Evolutionary conservation across 2,329 filamentous ascomycete species (phyloP).

Genomic region (Cladosporium austrohemisphaericum): DNA sequence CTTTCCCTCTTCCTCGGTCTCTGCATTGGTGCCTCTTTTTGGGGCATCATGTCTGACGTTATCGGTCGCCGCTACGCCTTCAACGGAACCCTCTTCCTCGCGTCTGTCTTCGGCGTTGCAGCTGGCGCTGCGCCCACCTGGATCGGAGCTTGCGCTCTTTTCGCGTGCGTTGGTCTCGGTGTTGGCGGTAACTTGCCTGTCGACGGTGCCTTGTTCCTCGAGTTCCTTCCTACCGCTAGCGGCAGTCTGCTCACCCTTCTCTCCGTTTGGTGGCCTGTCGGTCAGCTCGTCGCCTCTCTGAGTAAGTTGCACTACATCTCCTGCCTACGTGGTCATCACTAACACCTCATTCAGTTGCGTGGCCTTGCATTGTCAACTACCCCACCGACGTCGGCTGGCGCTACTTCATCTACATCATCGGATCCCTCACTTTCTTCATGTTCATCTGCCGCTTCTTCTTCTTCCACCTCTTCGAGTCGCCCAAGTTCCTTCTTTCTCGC

Average conservation of each 20-base stretch:
- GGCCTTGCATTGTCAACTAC: constrained; percentile 25
- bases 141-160: constrained; percentile 43
- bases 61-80: constrained; percentile 77
- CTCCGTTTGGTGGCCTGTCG: constrained; percentile 84
- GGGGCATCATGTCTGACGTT: constrained; percentile 75
- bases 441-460: constrained; percentile 74
- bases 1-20: constrained; percentile 72
- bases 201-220: constrained; percentile 76
- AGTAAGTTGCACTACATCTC: constrained; percentile 17
- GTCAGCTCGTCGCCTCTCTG: constrained; percentile 68
- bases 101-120: constrained; percentile 65
- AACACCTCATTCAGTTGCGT: constrained; percentile 19
- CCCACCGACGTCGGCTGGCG: constrained; percentile 70
- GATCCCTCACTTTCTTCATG: constrained; percentile 70
- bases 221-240: constrained; percentile 64
- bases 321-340: not conserved
- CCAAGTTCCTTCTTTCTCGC: constrained; percentile 75
- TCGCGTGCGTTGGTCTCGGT: constrained; percentile 44
- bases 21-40: constrained; percentile 72
- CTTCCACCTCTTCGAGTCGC: constrained; percentile 80
- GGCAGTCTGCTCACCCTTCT: constrained; percentile 77
- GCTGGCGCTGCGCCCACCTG: constrained; percentile 63
- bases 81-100: constrained; percentile 73
- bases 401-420: constrained; percentile 67
- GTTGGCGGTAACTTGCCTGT: constrained; percentile 68